Base-by-base conservation (phyloP, 192 early-diverging fungal species). In the Backusella tuberculispora region DNA sequence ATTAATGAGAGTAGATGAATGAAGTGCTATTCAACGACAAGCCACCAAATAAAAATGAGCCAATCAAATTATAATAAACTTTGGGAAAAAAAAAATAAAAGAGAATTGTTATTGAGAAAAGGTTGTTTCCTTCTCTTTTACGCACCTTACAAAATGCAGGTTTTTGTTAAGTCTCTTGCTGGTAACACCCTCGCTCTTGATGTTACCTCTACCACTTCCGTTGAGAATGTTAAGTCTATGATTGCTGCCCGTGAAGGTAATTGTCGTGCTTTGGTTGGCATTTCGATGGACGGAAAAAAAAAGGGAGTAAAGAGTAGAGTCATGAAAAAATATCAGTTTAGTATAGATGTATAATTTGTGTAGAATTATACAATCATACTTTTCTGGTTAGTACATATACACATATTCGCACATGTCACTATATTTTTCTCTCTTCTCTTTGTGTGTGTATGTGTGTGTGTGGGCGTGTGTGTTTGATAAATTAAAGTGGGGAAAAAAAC, bases 131-230 rank as follows among this genome's bases (percentile, higher is more conserved):
- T 83, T 84, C 75, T 84, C 81, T 78, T 76, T 82, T 76, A 77
- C 78, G 72, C 46, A 64, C 29, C 75, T 41, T 75, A 78, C 48
- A 67, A 48, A 73, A 88, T 86, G 85, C 84, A 89, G 74, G 72
- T 86, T 76, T 89, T 89, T 83, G 87, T 89, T 34, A 89, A 88
- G 80, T 84, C 88, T 73, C 82, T 89, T 73, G 72, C 88, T 43
- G 88, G 88, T 71, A 86, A 88, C 76, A 89, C 88, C 75, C 73
- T 89, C 77, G 81, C 87, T 76, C 69, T 89, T 77, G 85, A 89
- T 70, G 87, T 86, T 75, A 75, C 85, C 76, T 75, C 86, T 42
- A 48, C 70, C 64, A 82, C 84, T 47, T 77, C 74, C 66, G 82
- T 89, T 60, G 83, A 78, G 43, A 69, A 81, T 73, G 85, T 89